Base-by-base conservation (phyloP, 169 alveolate species). In the Eimeria nieschulzi region DNA sequence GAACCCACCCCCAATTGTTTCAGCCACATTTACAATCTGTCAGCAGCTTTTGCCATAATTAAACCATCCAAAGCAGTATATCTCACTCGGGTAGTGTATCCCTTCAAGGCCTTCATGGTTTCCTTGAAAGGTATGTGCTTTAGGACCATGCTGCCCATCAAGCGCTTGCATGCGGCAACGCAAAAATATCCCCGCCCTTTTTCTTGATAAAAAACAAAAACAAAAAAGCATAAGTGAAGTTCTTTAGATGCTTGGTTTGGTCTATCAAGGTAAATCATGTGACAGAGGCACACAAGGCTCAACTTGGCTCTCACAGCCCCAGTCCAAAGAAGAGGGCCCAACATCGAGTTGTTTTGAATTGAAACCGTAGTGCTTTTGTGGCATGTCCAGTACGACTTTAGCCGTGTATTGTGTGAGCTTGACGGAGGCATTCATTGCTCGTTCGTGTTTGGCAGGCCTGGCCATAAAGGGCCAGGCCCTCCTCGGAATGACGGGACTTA, bases 401-500 rank as follows among this genome's bases (percentile, higher is more conserved):
- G 9, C 76, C 26, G 19, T 21, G 53, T 46, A 59, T 80, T 46
- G 25, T 15, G 75, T 56, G 33, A 59, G 25, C 33, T 55, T 54
- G 59, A 53, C 25, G 33, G 59, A 59, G 56, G n/a, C 26, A 23
- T 56, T 33, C 61, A 56, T 25, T 55, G 55, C 61, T 26, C 33
- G 72, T 25, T 73, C 33, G 71, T 80, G 87, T 64, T 10, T 66
- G 75, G 61, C 75, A 25, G 71, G 75, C 87, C 87, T 73, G 59
- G 72, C 87, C 59, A 15, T 59, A 56, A 26, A 75, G 87, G 87
- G 87, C 87, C 73, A 26, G 75, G 87, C 25, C 87, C 53, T 25
- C 39, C 56, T 71, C 87, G 87, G 75, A 55, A 80, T 80, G 87
- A 71, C 87, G 87, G 63, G 26, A 80, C 12, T 80, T 61, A 80